Percentiles rank a stretch among this genome's conserved stretches.
Evolutionary conservation across 176 grass and related monocot species (phyloP).

Genomic region (Hyparrhenia diplandra): DNA sequence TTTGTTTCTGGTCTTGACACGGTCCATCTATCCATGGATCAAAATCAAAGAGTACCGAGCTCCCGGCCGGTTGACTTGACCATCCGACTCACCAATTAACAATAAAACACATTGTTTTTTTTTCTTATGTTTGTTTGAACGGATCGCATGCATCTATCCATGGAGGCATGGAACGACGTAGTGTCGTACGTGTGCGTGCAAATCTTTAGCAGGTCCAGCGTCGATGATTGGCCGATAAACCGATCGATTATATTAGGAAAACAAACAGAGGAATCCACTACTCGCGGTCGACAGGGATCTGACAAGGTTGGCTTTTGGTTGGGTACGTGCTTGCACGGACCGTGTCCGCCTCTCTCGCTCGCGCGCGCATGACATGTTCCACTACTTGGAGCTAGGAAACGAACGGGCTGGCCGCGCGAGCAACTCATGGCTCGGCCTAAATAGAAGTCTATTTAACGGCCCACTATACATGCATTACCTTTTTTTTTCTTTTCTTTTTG

Average conservation of each 20-base stretch:
- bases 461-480: neutral
- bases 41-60: neutral
- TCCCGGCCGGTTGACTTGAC: neutral
- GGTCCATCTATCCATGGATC: neutral
- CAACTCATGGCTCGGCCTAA: neutral
- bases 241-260: neutral
- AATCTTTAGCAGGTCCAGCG: neutral
- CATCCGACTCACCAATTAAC: neutral
- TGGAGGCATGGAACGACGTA: too few species aligned
- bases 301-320: neutral
- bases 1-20: neutral
- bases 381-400: neutral
- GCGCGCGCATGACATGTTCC: conserved; percentile 17
- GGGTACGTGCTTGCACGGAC: conserved; percentile 19
- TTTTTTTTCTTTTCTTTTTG: too few species aligned
- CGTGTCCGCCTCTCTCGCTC: neutral
- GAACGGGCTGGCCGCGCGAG: neutral
- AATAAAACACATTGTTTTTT: too few species aligned
- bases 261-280: neutral
- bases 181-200: neutral
- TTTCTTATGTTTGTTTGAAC: neutral
- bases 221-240: too few species aligned
- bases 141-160: too few species aligned
- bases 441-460: neutral
- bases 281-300: neutral